Evolutionary conservation across 805 yeast genomes (phyloP).

Genomic region (Gaillardinia entomophila): DNA sequence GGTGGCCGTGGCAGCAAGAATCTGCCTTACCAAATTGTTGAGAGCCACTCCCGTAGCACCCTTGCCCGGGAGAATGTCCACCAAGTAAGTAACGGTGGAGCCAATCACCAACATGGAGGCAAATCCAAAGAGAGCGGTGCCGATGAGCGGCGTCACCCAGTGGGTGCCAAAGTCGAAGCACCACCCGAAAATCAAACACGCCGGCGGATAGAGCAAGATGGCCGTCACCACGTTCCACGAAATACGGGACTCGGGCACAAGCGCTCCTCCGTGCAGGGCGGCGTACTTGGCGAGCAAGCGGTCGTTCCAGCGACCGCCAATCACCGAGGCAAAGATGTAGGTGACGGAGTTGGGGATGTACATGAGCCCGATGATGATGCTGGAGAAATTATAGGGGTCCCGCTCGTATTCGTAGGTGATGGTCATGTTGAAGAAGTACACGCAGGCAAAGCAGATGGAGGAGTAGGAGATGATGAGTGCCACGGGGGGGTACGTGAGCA

Average conservation of each 20-base stretch:
- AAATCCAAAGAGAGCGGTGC: slow-evolving; percentile 77
- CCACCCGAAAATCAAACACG: slow-evolving; percentile 80
- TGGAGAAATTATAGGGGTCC: slow-evolving; percentile 63
- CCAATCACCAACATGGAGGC: slow-evolving; percentile 83
- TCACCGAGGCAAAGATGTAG: slow-evolving; percentile 67
- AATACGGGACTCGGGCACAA: slow-evolving; percentile 73
- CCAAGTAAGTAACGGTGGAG: slow-evolving; percentile 71
- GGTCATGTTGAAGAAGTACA: slow-evolving; percentile 72
- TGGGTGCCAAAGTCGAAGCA: slow-evolving; percentile 56
- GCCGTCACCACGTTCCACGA: slow-evolving; percentile 71
- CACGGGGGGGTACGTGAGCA: slow-evolving; percentile 72
- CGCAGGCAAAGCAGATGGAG: slow-evolving; percentile 62
- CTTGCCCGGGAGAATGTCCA: slow-evolving; percentile 79
- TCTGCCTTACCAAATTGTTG: slow-evolving; percentile 68
- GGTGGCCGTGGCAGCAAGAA: slow-evolving; percentile 70
- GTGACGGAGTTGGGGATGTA: slow-evolving; percentile 82
- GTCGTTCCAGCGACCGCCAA: slow-evolving; percentile 81
- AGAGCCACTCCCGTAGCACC: slow-evolving; percentile 89
- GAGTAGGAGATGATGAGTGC: slow-evolving; percentile 58
- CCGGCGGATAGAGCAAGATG: slow-evolving; percentile 53
- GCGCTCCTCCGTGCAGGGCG: slow-evolving; percentile 53
- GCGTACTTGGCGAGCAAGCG: slow-evolving; percentile 46
- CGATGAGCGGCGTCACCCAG: slow-evolving; percentile 79
- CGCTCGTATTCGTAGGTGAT: slow-evolving; percentile 56
- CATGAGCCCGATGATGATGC: slow-evolving; percentile 64